Base-by-base conservation (phyloP, 164 flowering plant genomes). In the Macadamia tetraphylla region DNA sequence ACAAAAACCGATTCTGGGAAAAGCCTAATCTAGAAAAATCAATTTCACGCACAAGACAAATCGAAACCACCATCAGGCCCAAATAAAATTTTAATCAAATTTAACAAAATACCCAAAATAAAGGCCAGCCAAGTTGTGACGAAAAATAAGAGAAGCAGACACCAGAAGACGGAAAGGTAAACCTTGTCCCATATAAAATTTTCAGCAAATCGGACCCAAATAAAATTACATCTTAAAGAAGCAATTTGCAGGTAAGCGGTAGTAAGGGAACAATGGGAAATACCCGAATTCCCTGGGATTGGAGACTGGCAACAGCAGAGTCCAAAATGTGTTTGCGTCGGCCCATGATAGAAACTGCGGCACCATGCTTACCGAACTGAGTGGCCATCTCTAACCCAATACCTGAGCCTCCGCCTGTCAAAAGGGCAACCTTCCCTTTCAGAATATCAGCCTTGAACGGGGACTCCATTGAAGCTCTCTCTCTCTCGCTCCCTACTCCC, bases 341-440 rank as follows among this genome's bases (percentile, higher is more conserved):
- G 65, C 98, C 98, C 98, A 92, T 92, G 82, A 90, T 80, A 1
- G 96, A 91, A 42, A 92, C 63, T 29, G 81, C 77, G 43, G 94
- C 94, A 17, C 98, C 98, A 80, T 92, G 98, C 48, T 81, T 82
- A 0, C 96, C 98, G 42, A 92, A 82, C 68, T 92, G 88, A 10
- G 80, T 67, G 3, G 90, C 75, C 1, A 92, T 82, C 83, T 87
- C 96, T 71, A 82, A 85, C 58, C 98, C 96, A 31, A 92, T 92
- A 10, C 96, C 94, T 0, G 96, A 90, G 0, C 89, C 96, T 5
- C 98, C 98, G 29, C 98, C 98, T 0, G 96, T 92, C 9, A 90
- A 60, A 58, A 92, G 75, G 9, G 88, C 92, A 23, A 92, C 98
- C 74, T 90, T 82, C 44, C 91, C 94, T 72, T 77, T 83, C 72